Evolutionary conservation across 306 rosid genomes (phyloP), one percentile per base, ranked within the genome.

Genomic region (Datisca glomerata): DNA sequence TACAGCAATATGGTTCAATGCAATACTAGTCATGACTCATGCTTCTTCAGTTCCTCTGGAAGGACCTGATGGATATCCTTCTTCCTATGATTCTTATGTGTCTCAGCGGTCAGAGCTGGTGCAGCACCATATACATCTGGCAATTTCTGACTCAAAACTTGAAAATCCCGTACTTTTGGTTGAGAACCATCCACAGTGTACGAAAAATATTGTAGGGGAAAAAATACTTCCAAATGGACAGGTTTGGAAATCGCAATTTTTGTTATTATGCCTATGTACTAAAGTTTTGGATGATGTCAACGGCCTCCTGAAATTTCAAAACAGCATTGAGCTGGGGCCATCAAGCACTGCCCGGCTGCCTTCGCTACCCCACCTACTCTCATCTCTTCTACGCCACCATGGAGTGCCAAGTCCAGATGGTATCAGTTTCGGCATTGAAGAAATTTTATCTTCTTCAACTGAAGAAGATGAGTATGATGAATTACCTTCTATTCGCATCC

Each of bases 201-300:
- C 56, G 36, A 78, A 38, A 73, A 78, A 84, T 60, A 29, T 33
- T 36, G 41, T 14, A 62, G 98, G 98, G 60, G 93, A 91, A 69
- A 84, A 61, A 72, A 51, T 91, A 53, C 96, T 91, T 66, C 98
- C 98, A 6, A 80, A 91, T 63, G 98, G 98, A 49, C 81, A 66
- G 71, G 94, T 78, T 61, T 91, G 98, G 98, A 91, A 67, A 63
- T 80, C 84, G 49, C 86, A 80, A 41, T 73, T 84, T 51, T 59
- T 80, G 74, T 62, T 84, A 57, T 68, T 70, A 43, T 84, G 96
- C 63, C 51, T 84, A 48, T 91, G 94, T 57, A 73, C 84, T 27
- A 91, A 91, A 73, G 65, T 84, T 64, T 76, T 91, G 44, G 72
- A 69, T 20, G 95, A 81, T 74, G 93, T 78, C 53, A 91, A 71